phyloP scores from a whole-genome alignment of 495 filamentous ascomycete genomes.

The Xylaria cubensis region DNA sequence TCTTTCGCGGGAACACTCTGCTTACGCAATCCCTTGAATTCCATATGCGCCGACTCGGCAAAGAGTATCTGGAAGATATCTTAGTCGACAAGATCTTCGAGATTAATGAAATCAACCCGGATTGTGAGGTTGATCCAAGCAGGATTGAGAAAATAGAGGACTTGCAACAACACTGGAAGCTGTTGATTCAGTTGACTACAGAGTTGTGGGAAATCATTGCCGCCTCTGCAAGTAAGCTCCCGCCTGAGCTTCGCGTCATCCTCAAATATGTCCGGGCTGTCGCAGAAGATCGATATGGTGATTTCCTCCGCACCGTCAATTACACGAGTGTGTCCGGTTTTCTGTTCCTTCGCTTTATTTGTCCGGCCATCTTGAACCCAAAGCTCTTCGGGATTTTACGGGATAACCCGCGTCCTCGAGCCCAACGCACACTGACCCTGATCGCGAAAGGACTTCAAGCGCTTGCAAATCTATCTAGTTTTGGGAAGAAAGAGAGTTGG shows the following conservation, averaged over 20 bases:
- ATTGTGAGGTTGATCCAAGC: constrained; percentile 94
- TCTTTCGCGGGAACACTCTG: constrained; percentile 94
- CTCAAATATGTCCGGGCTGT: constrained; percentile 93
- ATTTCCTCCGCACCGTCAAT: constrained; percentile 86
- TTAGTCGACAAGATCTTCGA: constrained; percentile 83
- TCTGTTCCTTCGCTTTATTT: constrained; percentile 94
- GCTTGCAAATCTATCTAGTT: constrained; percentile 89
- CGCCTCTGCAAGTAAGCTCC: constrained; percentile 73
- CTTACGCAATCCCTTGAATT: constrained; percentile 92
- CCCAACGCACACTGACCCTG: constrained; percentile 89
- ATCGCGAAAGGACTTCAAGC: constrained; percentile 97
- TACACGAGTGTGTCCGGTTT: constrained; percentile 98
- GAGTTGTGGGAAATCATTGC: constrained; percentile 86
- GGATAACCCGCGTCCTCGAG: constrained; percentile 86
- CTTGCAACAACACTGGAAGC: constrained; percentile 82
- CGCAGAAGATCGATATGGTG: constrained; percentile 96
- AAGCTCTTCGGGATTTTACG: constrained; percentile 89
- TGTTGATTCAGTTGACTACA: constrained; percentile 76
- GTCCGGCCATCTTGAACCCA: constrained; percentile 93
- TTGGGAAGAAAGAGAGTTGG: constrained; percentile 95
- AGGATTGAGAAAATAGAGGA: constrained; percentile 74
- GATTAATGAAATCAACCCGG: constrained; percentile 85
- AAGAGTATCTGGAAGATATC: constrained; percentile 90
- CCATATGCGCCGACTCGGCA: constrained; percentile 93
- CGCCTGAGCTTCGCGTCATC: constrained; percentile 83